Evolutionary conservation across 345 rosid species (phyloP).

Genomic region (Boechera retrofracta): DNA sequence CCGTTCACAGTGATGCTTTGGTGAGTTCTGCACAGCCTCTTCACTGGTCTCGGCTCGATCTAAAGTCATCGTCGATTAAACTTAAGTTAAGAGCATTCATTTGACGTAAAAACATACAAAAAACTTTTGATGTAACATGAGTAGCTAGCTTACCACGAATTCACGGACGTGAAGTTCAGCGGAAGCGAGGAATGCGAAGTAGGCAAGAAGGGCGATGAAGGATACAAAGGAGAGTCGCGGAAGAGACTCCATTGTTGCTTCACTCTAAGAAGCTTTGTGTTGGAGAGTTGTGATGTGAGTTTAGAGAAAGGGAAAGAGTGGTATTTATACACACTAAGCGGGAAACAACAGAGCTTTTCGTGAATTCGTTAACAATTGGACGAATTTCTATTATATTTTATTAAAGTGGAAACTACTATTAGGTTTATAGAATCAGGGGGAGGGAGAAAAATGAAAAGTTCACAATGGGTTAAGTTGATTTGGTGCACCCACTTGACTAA

Average conservation of each 20-base stretch:
- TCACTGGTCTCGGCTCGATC: slow-evolving; percentile 71
- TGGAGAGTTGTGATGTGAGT: slow-evolving; percentile 33
- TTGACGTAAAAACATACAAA: neutral
- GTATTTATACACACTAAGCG: slow-evolving; percentile 40
- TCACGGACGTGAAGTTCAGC: slow-evolving; percentile 47
- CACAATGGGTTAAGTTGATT: slow-evolving; percentile 43
- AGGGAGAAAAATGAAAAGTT: slow-evolving; percentile 2
- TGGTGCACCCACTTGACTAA: slow-evolving; percentile 48
- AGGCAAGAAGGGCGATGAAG: slow-evolving; percentile 33
- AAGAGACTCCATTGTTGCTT: slow-evolving; percentile 41
- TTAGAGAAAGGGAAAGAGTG: slow-evolving; percentile 20
- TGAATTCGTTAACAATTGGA: slow-evolving; percentile 41
- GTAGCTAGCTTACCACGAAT: slow-evolving; percentile 43
- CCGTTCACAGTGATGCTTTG: slow-evolving; percentile 75
- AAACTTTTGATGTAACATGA: slow-evolving; percentile 19
- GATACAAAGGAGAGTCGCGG: slow-evolving; percentile 15
- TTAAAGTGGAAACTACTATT: slow-evolving; percentile 19
- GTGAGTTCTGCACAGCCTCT: slow-evolving; percentile 95
- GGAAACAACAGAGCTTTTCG: slow-evolving; percentile 29
- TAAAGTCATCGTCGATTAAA: slow-evolving; percentile 30
- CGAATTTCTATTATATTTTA: slow-evolving; percentile 20
- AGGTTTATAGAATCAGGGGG: slow-evolving; percentile 41
- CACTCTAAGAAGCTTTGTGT: slow-evolving; percentile 12
- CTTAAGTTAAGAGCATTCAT: neutral
- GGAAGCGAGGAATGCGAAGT: slow-evolving; percentile 39